Conservation (phyloP, 106 monocot species). For the Phalaenopsis equestris region DNA sequence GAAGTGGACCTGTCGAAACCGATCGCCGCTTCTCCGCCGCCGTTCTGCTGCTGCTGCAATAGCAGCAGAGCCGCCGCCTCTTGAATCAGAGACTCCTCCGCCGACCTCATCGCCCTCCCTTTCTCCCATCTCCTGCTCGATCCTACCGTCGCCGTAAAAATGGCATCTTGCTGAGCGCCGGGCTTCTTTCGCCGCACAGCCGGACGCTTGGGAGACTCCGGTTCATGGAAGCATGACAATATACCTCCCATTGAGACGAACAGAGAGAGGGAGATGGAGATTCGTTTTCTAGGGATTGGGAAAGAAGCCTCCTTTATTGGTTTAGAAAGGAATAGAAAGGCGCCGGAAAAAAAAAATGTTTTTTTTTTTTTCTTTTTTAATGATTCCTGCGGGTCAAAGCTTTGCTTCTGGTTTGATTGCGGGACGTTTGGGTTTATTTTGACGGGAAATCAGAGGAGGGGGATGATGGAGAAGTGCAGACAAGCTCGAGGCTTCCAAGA, state of each 20-base stretch:
- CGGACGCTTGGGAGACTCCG: not conserved
- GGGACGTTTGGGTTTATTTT: not conserved
- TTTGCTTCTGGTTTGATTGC: not conserved
- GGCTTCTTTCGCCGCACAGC: not conserved
- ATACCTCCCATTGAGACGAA: slow-evolving; percentile 43
- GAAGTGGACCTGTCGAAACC: slow-evolving; percentile 73
- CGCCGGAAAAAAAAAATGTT: not conserved
- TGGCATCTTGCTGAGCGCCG: not conserved
- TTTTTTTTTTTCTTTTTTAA: not conserved
- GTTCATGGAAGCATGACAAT: slow-evolving; percentile 47
- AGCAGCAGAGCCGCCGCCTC: slow-evolving; percentile 55
- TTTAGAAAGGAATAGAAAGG: not conserved
- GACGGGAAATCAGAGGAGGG: not conserved
- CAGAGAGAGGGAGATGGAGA: not conserved
- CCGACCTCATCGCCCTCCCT: slow-evolving; percentile 13
- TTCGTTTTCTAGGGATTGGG: not conserved
- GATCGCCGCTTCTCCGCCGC: slow-evolving; percentile 1
- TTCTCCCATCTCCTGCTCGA: slow-evolving; percentile 22
- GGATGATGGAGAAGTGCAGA: not conserved
- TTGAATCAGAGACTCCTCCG: slow-evolving; percentile 27
- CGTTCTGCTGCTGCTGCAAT: slow-evolving; percentile 28
- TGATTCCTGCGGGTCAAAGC: not conserved
- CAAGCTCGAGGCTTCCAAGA: not conserved
- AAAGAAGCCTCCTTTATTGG: not conserved
- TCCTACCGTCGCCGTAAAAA: slow-evolving; percentile 6